A percentile compares a stretch with the other conserved stretches of the same genome.
phyloP scores from a whole-genome alignment of 306 rosid species.

The Medicago truncatula region MtrunA17r5.0-ANR NC_053049.1:1834501-1835000 shows the following conservation, averaged over 20 bases:
- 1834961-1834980: slow-evolving; percentile 31
- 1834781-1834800: slow-evolving; percentile 33
- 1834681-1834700: slow-evolving; percentile 30
- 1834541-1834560: slow-evolving; percentile 53
- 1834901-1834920: slow-evolving; percentile 34
- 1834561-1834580: slow-evolving; percentile 6
- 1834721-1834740: slow-evolving; percentile 17
- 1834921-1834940: slow-evolving; percentile 33
- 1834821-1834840: slow-evolving; percentile 29
- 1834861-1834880: slow-evolving; percentile 27
- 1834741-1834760: slow-evolving; percentile 30
- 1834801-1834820: slow-evolving; percentile 34
- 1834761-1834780: slow-evolving; percentile 38
- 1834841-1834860: slow-evolving; percentile 41
- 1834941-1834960: slow-evolving; percentile 37
- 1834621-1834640: slow-evolving; percentile 31
- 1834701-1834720: slow-evolving; percentile 31
- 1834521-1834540: slow-evolving; percentile 33
- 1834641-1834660: slow-evolving; percentile 25
- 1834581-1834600: slow-evolving; percentile 38
- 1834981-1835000: slow-evolving; percentile 37
- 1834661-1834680: slow-evolving; percentile 36
- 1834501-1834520: slow-evolving; percentile 20
- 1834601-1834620: slow-evolving; percentile 36
- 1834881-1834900: slow-evolving; percentile 14